Evolutionary conservation across 768 basidiomycete species (phyloP), one percentile per base, ranked within the genome.

Genomic region (Boletus rufocinnamomeus): DNA sequence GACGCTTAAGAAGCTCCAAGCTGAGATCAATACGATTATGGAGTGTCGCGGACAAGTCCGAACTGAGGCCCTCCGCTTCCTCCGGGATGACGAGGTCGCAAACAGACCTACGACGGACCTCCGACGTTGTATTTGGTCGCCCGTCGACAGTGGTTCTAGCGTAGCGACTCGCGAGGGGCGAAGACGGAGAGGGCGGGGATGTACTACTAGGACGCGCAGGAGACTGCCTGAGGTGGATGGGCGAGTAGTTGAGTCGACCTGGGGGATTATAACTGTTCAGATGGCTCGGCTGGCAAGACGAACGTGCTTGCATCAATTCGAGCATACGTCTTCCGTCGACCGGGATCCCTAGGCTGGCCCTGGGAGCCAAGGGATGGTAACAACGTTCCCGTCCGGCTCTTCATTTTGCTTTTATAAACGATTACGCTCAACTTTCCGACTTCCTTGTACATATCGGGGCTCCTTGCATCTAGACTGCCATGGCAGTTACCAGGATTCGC

Each of bases 1-100:
- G 86, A 76, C 86, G 85, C 76, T 84, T 80, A 73, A 79, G 79
- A 68, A 75, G 74, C 63, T 80, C 78, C 49, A 65, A 54, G 62
- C 68, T 70, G 65, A 72, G 64, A 73, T 73, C 73, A 63, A 74
- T 73, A 62, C 59, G 67, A 17, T 58, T 62, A 53, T 72, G 72
- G 60, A 66, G 63, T 23, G 73, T 57, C 44, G 66, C 72, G 73
- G 72, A 52, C 73, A 74, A 70, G 63, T 72, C 72, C 73, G 72
- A 74, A 54, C 50, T 59, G 19, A 62, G 50, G 27, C 63, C 64
- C 21, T 65, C 62, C 0, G 44, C 51, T 50, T 73, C 72, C 49
- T 72, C 72, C 14, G 72, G 72, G 60, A 73, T 73, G 52, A 54
- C 27, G 8, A 69, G 69, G 50, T 74, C 72, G 55, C 69, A 71